These are phyloP conservation scores for Leccinum imitatum DNA, from an alignment of 768 basidiomycete species.

Conservation along the genomic window DNA sequence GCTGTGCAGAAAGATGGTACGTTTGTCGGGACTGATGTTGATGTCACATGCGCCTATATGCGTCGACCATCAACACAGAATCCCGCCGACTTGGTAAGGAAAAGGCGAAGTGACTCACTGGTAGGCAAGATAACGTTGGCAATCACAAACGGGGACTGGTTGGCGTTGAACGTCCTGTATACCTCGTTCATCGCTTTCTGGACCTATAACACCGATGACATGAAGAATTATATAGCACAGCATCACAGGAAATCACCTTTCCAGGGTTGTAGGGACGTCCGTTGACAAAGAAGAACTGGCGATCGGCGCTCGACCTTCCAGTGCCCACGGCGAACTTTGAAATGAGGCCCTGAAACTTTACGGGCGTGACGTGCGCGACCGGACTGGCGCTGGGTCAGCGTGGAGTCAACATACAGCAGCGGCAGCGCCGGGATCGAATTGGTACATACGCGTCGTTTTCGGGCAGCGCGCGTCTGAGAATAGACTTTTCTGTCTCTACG, in stretches of 20 bases:
- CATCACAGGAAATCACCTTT: slow-evolving; percentile 48
- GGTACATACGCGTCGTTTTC: slow-evolving; percentile 24
- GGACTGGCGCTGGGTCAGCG: slow-evolving; percentile 13
- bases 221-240: neutral
- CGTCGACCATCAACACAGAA: neutral
- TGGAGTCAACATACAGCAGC: neutral
- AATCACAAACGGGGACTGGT: slow-evolving; percentile 78
- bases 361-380: slow-evolving; percentile 29
- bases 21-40: slow-evolving; percentile 95
- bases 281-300: slow-evolving; percentile 94
- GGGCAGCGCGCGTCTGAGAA: slow-evolving; percentile 21
- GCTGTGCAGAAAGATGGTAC: slow-evolving; percentile 90
- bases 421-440: neutral
- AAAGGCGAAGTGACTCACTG: slow-evolving; percentile 42
- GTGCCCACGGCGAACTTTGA: slow-evolving; percentile 77
- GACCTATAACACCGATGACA: slow-evolving; percentile 43
- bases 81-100: neutral
- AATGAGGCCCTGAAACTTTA: slow-evolving; percentile 73
- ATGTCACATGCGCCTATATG: slow-evolving; percentile 76
- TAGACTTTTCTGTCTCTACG: slow-evolving; percentile 60
- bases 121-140: slow-evolving; percentile 83
- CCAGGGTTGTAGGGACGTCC: slow-evolving; percentile 80
- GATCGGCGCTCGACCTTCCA: slow-evolving; percentile 76
- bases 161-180: slow-evolving; percentile 76
- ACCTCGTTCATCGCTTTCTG: slow-evolving; percentile 92